phyloP scores from a whole-genome alignment of 1,284 basidiomycete genomes.

The Athelia sp. region DNA sequence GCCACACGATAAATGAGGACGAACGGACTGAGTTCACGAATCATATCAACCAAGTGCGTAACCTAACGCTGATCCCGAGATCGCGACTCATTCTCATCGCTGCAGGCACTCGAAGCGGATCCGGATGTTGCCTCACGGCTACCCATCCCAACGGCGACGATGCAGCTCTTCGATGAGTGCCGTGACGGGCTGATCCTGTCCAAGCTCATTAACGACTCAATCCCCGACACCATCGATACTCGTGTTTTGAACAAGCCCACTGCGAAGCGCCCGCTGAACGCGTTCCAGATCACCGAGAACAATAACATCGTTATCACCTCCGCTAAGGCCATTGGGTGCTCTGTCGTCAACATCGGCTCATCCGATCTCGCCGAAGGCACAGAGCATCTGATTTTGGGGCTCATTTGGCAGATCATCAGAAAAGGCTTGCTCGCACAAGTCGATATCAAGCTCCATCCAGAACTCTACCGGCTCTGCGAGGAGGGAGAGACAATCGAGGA shows the following conservation, averaged over 20 bases:
- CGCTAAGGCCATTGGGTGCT: conserved; percentile 96
- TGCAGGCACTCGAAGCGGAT: conserved; percentile 87
- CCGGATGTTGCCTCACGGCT: conserved; percentile 78
- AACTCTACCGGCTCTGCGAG: conserved; percentile 92
- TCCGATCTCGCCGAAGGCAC: conserved; percentile 90
- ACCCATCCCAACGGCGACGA: conserved; percentile 95
- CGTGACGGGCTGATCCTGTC: conserved; percentile 94
- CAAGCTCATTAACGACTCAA: conserved; percentile 99
- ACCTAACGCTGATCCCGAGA: neutral
- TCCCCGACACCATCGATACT: conserved; percentile 97
- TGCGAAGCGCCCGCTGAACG: conserved; percentile 76
- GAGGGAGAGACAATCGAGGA: conserved; percentile 97
- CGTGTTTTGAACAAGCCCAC: conserved; percentile 94
- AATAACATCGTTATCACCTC: conserved; percentile 99
- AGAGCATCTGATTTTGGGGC: conserved; percentile 96
- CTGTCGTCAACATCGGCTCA: conserved; percentile 97
- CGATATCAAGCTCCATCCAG: conserved; percentile 97
- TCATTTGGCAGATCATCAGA: conserved; percentile 99
- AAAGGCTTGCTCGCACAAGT: conserved; percentile 91
- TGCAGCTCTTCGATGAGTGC: conserved; percentile 98
- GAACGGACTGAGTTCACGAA: conserved; percentile 95
- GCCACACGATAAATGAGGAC: conserved; percentile 98
- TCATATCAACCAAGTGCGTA: conserved; percentile 86
- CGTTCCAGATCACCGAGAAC: conserved; percentile 99
- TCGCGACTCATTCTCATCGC: conserved; percentile 5